These are phyloP conservation scores for Celoporthe dispersa DNA, from an alignment of 2,329 filamentous ascomycete species.

Conservation along the genomic window DNA sequence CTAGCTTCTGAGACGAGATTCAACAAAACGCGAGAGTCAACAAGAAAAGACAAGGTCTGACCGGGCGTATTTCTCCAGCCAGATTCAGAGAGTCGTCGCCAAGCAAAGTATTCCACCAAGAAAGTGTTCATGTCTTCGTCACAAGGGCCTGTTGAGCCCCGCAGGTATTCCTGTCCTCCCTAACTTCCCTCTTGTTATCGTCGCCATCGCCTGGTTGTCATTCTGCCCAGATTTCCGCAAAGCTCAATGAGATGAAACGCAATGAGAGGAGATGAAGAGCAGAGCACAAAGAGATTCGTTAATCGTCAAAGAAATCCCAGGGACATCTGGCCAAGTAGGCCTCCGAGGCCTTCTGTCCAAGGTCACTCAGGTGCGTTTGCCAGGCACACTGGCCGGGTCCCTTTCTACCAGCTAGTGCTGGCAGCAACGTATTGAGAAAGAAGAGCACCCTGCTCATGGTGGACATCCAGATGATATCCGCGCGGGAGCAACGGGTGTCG, in stretches of 20 bases:
- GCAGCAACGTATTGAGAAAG: slow-evolving; percentile 1
- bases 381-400: not conserved
- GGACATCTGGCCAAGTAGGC: not conserved
- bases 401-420: not conserved
- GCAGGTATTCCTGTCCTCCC: not conserved
- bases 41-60: not conserved
- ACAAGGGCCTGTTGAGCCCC: not conserved
- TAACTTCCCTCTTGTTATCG: not conserved
- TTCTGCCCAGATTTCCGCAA: not conserved
- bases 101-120: not conserved
- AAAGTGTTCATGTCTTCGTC: not conserved
- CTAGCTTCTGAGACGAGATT: not conserved
- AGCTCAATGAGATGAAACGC: not conserved
- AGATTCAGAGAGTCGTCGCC: not conserved
- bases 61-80: not conserved
- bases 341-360: not conserved
- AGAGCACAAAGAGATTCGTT: not conserved
- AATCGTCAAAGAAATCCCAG: not conserved
- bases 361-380: not conserved
- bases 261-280: not conserved
- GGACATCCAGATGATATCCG: not conserved
- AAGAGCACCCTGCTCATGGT: not conserved
- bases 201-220: not conserved
- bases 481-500: not conserved
- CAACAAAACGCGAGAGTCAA: not conserved